These are phyloP conservation scores for Boeremia exigua DNA, from an alignment of 2,329 filamentous ascomycete species.

Conservation along the genomic window DNA sequence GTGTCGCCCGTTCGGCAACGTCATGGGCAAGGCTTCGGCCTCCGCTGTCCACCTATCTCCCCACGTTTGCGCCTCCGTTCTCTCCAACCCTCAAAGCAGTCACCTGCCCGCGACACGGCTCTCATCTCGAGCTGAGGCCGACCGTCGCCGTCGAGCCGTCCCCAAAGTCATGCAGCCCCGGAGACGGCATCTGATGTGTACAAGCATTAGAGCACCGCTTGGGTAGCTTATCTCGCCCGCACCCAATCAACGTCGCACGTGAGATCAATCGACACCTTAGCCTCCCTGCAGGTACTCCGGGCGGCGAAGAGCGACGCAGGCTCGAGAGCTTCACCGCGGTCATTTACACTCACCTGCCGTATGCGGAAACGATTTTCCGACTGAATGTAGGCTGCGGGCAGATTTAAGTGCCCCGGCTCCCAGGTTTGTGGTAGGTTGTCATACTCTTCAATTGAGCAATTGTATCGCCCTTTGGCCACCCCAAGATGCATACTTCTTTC, in stretches of 20 bases:
- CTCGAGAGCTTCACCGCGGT: constrained; percentile 11
- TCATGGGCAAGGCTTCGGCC: neutral
- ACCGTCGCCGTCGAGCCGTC: neutral
- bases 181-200: constrained; percentile 20
- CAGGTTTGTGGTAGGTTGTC: constrained; percentile 16
- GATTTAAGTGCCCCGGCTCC: constrained; percentile 15
- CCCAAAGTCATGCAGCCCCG: constrained; percentile 18
- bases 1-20: neutral
- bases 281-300: constrained; percentile 39
- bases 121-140: constrained; percentile 11
- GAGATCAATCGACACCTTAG: constrained; percentile 27
- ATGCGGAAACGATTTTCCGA: constrained; percentile 39
- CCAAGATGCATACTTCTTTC: constrained; percentile 31
- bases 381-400: constrained; percentile 9
- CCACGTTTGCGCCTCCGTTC: constrained; percentile 12
- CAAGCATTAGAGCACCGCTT: constrained; percentile 26
- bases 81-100: constrained; percentile 2
- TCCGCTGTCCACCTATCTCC: constrained; percentile 17
- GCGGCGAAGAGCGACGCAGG: constrained; percentile 19
- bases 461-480: constrained; percentile 1
- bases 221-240: constrained; percentile 29
- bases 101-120: neutral
- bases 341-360: constrained; percentile 36
- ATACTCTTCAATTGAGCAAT: constrained; percentile 5
- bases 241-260: constrained; percentile 43